Conservation (phyloP, 129 eudicot species). For the Silybum marianum region DNA sequence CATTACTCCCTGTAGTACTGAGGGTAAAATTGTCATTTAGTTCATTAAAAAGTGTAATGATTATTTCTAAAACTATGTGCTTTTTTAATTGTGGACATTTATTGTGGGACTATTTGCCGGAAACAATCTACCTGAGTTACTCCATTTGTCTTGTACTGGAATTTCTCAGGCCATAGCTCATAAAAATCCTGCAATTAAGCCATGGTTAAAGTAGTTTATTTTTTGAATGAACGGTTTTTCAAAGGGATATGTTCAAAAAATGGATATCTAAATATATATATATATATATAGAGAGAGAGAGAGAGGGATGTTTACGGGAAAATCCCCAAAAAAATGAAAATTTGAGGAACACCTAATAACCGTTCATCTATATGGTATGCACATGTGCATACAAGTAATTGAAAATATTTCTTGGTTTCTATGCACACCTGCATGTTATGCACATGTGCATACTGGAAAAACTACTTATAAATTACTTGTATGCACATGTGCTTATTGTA, state of each 20-base stretch:
- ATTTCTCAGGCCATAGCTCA: slow-evolving; percentile 63
- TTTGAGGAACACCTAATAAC: no score
- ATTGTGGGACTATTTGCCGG: background rate
- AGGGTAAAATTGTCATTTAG: background rate
- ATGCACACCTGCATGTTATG: no score
- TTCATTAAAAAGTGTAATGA: background rate
- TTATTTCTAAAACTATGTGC: background rate
- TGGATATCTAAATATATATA: no score
- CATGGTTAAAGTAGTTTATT: slow-evolving; percentile 2
- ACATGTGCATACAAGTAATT: no score
- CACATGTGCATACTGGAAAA: no score
- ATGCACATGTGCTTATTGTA: no score
- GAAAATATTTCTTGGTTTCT: no score
- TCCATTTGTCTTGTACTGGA: slow-evolving; percentile 65
- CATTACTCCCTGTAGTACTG: background rate
- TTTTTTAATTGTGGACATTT: background rate
- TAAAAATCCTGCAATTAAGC: slow-evolving; percentile 51
- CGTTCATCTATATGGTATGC: no score
- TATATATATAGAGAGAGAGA: no score
- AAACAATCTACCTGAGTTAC: slow-evolving; percentile 57
- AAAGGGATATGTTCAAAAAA: background rate
- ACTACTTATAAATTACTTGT: no score
- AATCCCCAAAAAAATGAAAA: no score
- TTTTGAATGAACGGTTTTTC: background rate
- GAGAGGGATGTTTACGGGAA: no score